A percentile compares a stretch with the other conserved stretches of the same genome.
These are phyloP conservation scores for Hypoxylon sp. DNA, from an alignment of 2,329 filamentous ascomycete genomes.

Conservation along the genomic window DNA sequence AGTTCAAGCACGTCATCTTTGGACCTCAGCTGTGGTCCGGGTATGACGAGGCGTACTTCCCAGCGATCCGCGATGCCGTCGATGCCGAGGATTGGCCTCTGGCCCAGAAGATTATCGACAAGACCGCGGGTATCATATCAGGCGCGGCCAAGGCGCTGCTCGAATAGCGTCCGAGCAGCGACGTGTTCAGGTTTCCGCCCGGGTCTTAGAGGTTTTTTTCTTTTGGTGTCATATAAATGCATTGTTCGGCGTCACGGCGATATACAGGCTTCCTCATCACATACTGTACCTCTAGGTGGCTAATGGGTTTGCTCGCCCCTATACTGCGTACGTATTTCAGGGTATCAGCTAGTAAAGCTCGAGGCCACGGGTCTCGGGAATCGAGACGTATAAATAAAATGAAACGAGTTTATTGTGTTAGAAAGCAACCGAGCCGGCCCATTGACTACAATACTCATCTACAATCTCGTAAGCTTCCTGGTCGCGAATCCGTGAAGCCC, in stretches of 20 bases:
- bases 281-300: conserved; percentile 31
- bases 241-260: conserved; percentile 31
- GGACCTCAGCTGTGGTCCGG: conserved; percentile 81
- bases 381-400: conserved; percentile 9
- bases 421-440: not conserved
- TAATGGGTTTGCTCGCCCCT: conserved; percentile 10
- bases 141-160: conserved; percentile 37
- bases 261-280: conserved; percentile 12
- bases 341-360: conserved; percentile 29
- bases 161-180: conserved; percentile 31
- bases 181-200: not conserved
- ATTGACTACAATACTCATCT: no score
- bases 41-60: conserved; percentile 75
- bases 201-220: conserved; percentile 2
- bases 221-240: conserved; percentile 18
- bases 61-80: conserved; percentile 83
- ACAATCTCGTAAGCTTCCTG: no score
- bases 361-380: conserved; percentile 7
- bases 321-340: conserved; percentile 27
- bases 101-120: conserved; percentile 73
- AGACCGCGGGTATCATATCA: conserved; percentile 71
- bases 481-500: not conserved
- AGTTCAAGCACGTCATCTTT: conserved; percentile 94
- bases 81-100: conserved; percentile 73
- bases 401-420: not conserved